Evolutionary conservation across 179 eudicot species (phyloP).

Genomic region (Pouteria campechiana): DNA sequence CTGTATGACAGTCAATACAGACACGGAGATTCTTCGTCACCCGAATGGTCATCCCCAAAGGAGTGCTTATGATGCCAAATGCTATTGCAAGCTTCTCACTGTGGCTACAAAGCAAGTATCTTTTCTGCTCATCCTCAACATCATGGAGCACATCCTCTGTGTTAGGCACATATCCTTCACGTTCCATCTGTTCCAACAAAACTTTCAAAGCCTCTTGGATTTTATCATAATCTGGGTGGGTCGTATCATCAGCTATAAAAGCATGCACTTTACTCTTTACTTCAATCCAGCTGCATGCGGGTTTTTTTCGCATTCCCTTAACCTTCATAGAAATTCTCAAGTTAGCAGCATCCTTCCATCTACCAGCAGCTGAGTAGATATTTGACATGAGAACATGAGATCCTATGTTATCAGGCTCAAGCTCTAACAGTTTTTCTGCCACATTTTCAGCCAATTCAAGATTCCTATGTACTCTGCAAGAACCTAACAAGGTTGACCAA

Average conservation of each 20-base stretch:
- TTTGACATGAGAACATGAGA: constrained; percentile 51
- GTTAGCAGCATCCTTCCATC: constrained; percentile 55
- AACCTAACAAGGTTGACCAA: constrained; percentile 56
- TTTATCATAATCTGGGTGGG: constrained; percentile 37
- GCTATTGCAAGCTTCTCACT: constrained; percentile 60
- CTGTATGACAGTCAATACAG: constrained; percentile 50
- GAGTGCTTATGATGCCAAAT: constrained; percentile 42
- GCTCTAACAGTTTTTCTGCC: constrained; percentile 26
- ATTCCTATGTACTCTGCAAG: constrained; percentile 61
- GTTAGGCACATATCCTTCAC: constrained; percentile 51
- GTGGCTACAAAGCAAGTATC: constrained; percentile 25
- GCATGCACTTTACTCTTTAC: constrained; percentile 47
- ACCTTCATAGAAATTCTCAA: constrained; percentile 26
- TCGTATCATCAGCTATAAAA: constrained; percentile 56
- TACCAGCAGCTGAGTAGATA: constrained; percentile 46
- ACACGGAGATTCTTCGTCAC: constrained; percentile 54
- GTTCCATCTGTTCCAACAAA: constrained; percentile 39
- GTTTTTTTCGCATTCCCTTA: constrained; percentile 41
- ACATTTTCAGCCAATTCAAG: constrained; percentile 61
- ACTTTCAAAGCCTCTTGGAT: constrained; percentile 33
- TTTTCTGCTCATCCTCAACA: constrained; percentile 55
- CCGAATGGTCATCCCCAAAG: constrained; percentile 40
- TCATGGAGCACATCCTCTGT: constrained; percentile 53
- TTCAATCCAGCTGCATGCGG: constrained; percentile 74
- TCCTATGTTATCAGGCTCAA: constrained; percentile 40